Evolutionary conservation across 1,139 yeast species (phyloP), one percentile per base, ranked within the genome.

Genomic region (Suhomyces chickasaworum): DNA sequence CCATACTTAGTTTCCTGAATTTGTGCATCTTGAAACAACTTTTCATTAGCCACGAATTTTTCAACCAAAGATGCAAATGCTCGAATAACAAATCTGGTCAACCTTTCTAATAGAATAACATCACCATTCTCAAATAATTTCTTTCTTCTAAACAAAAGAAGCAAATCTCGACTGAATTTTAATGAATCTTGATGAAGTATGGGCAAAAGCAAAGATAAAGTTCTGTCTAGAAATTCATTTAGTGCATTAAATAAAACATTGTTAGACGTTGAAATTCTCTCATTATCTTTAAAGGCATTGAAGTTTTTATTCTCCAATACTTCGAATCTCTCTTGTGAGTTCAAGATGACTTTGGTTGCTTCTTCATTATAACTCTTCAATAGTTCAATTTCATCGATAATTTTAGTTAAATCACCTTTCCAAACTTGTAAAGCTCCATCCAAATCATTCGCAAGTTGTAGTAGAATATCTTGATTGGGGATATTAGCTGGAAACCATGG

Each of bases 141-240:
- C 15, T 45, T 50, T n/a, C 40, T 22, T n/a, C 36, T 36, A 15
- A 63, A 47, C 4, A 52, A 46, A 9, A 47, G 36, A 18, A 50
- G 49, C 16, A 62, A 38, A 12, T 53, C 50, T 8, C 42, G 42
- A 41, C 57, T 53, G 34, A 53, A 56, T 1, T 40, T 41, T 12
- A 51, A 45, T 12, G 67, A 57, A 37, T 63, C 66, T 8, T 57
- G 55, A 38, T 59, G 52, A 45, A 63, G 48, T 51, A 61, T 49
- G 8, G 64, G 64, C 31, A 50, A 42, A 30, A 64, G 48, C 8
- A 49, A 20, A 7, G 35, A 44, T 31, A 44, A n/a, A 5, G 35
- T 17, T 7, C 30, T 31, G 22, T 41, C 25, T 7, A 37, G 33
- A 9, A 44, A 7, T 27, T 25, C 34, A 13, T 36, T 9, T n/a